Conservation (phyloP, 495 filamentous ascomycete species). For the Collariella sp. region DNA sequence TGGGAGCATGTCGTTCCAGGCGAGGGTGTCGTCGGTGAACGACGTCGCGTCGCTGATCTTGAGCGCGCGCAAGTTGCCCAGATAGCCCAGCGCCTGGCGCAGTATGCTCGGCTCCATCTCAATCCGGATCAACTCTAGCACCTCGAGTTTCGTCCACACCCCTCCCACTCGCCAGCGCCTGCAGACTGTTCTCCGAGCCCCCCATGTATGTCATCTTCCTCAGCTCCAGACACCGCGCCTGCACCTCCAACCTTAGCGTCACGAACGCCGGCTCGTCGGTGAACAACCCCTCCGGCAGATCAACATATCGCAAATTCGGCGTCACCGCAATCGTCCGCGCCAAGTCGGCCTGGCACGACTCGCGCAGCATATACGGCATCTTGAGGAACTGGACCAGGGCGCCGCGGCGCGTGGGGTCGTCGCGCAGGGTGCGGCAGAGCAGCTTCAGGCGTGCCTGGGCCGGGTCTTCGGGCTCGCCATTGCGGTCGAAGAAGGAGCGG, state of each 20-base stretch:
- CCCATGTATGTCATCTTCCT: constrained; percentile 77
- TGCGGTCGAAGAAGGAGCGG: constrained; percentile 57
- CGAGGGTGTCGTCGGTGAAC: constrained; percentile 70
- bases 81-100: constrained; percentile 57
- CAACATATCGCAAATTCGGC: constrained; percentile 81
- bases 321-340: constrained; percentile 77
- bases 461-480: constrained; percentile 69
- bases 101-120: constrained; percentile 64
- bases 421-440: constrained; percentile 71
- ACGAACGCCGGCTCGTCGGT: constrained; percentile 65
- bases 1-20: constrained; percentile 48
- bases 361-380: constrained; percentile 93
- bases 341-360: constrained; percentile 73
- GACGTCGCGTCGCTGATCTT: constrained; percentile 58
- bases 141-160: constrained; percentile 72
- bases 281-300: constrained; percentile 82
- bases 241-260: constrained; percentile 72
- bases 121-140: constrained; percentile 64
- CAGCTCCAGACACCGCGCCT: constrained; percentile 71
- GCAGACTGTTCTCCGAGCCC: constrained; percentile 72
- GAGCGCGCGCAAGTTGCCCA: constrained; percentile 60
- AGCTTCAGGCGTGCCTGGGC: constrained; percentile 66
- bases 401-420: constrained; percentile 55
- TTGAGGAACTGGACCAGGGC: constrained; percentile 66
- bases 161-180: constrained; percentile 53